These are phyloP conservation scores for Panaeolus cyanescens DNA, from an alignment of 768 basidiomycete genomes.

Conservation along the genomic window DNA sequence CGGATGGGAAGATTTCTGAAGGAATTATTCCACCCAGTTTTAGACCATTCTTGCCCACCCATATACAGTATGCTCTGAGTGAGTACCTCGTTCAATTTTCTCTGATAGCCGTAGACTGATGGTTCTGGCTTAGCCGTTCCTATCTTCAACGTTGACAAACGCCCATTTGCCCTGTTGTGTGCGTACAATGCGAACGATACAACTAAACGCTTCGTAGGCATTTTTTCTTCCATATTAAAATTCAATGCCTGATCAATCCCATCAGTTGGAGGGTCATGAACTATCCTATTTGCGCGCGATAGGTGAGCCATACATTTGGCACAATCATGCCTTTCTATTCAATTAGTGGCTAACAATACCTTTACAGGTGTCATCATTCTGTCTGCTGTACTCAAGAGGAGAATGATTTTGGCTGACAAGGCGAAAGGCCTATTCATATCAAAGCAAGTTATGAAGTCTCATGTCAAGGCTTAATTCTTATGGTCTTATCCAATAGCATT, in stretches of 20 bases:
- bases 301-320: slow-evolving; percentile 32
- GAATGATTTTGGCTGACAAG: slow-evolving; percentile 94
- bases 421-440: slow-evolving; percentile 92
- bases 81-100: slow-evolving; percentile 33
- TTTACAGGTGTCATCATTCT: slow-evolving; percentile 82
- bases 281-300: slow-evolving; percentile 91
- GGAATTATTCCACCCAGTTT: slow-evolving; percentile 84
- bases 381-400: slow-evolving; percentile 87
- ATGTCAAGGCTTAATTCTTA: background rate
- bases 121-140: slow-evolving; percentile 93
- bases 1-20: slow-evolving; percentile 88
- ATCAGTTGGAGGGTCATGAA: slow-evolving; percentile 88
- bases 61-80: slow-evolving; percentile 89
- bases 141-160: slow-evolving; percentile 90
- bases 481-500: slow-evolving; percentile 50
- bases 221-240: background rate
- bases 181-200: slow-evolving; percentile 88
- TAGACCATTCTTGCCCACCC: slow-evolving; percentile 76
- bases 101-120: too few species aligned
- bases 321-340: background rate
- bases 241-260: slow-evolving; percentile 8
- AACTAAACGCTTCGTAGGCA: slow-evolving; percentile 75
- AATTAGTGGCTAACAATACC: slow-evolving; percentile 5
- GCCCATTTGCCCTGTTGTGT: slow-evolving; percentile 87
- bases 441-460: slow-evolving; percentile 57